These are phyloP conservation scores for Flaveria robusta DNA, from an alignment of 129 eudicot genomes.

Conservation along the genomic window DNA sequence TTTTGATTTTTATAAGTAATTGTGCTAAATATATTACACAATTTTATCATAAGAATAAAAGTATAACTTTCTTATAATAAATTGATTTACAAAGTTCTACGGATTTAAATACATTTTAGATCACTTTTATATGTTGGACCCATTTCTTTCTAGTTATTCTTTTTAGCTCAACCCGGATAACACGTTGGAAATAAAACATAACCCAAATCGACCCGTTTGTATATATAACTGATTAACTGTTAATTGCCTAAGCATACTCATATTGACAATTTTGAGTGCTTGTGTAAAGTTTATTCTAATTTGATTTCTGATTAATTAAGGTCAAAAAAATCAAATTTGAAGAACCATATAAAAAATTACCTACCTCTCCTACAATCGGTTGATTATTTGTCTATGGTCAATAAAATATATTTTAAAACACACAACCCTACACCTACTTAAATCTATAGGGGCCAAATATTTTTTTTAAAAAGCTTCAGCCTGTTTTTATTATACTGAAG, in stretches of 20 bases:
- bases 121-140: neutral
- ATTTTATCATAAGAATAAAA: neutral
- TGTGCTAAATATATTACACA: neutral
- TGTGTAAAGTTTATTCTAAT: too few relatives aligned
- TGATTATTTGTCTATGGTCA: too few relatives aligned
- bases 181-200: neutral
- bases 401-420: too few relatives aligned
- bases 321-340: neutral
- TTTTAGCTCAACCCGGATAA: neutral
- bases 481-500: neutral
- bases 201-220: neutral
- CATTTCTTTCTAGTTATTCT: neutral
- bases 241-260: too few relatives aligned
- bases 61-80: neutral
- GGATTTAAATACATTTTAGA: neutral
- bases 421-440: neutral
- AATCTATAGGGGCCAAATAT: neutral
- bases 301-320: too few relatives aligned
- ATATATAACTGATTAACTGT: neutral
- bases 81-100: neutral
- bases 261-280: neutral
- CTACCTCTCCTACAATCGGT: neutral
- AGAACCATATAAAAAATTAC: neutral
- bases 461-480: neutral
- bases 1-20: too few relatives aligned